These are phyloP conservation scores for Peronosclerospora sorghi DNA, from an alignment of 352 stramenopile species.

Conservation along the genomic window DNA sequence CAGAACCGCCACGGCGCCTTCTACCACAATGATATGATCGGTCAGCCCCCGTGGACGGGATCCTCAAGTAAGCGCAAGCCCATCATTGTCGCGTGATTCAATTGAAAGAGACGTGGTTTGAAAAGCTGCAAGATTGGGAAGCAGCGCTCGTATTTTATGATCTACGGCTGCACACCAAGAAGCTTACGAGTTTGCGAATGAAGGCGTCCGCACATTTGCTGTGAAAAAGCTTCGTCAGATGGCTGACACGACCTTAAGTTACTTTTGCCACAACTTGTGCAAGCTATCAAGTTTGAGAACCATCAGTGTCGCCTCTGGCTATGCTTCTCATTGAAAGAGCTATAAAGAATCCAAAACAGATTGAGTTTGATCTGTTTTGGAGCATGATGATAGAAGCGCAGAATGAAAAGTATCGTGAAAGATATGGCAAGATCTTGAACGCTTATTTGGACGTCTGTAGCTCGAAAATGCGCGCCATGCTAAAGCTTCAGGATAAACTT, in stretches of 20 bases:
- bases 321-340: constrained; percentile 75
- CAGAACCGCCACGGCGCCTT: too few species aligned
- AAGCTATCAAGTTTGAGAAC: constrained; percentile 85
- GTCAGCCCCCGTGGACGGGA: too few species aligned
- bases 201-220: constrained; percentile 65
- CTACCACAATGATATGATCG: too few species aligned
- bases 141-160: too few species aligned
- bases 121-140: too few species aligned
- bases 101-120: too few species aligned
- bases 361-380: constrained; percentile 87
- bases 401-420: constrained; percentile 65
- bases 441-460: constrained; percentile 79
- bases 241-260: constrained; percentile 78
- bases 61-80: too few species aligned
- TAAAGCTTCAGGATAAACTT: constrained; percentile 88
- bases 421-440: constrained; percentile 73
- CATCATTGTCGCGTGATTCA: too few species aligned
- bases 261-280: constrained; percentile 84
- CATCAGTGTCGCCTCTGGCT: constrained; percentile 67
- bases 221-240: constrained; percentile 67
- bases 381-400: constrained; percentile 83
- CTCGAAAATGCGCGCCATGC: constrained; percentile 86
- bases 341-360: constrained; percentile 81
- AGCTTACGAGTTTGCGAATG: constrained; percentile 78
- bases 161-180: constrained; percentile 54